Evolutionary conservation across 768 basidiomycete genomes (phyloP), one percentile per base, ranked within the genome.

Genomic region (Tubosaeta sp.): DNA sequence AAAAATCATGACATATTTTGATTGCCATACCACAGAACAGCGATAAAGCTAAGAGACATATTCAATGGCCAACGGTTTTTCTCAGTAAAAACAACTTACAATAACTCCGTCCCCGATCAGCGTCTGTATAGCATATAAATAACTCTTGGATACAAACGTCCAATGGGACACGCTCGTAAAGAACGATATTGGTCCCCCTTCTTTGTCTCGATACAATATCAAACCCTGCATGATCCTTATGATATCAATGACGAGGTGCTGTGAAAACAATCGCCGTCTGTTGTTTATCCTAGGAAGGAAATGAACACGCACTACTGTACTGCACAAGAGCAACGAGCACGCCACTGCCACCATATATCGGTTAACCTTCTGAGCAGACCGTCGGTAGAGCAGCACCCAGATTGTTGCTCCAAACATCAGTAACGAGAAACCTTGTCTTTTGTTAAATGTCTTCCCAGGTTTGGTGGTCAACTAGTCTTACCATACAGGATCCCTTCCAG

Each of bases 391-490:
- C 12, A 69, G 48, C 3, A 59, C 53, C 58, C 58, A 64, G 2
- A 69, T 44, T 1, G 68, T 69, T 10, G 51, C 58, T 6, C 62
- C 59, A 46, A 67, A 70, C 69, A 70, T 69, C n/a, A 69, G 36
- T 11, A 69, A 10, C 2, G 67, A 70, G 54, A 69, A 69, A 3
- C 68, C 69, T 70, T 43, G 13, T 9, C 4, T 22, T 38, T 18
- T 34, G 34, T 36, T 12, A 32, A 24, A 46, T 25, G 5, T 6
- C 30, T 46, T 31, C 27, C 18, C 6, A 48, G 8, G 16, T 31
- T 46, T 12, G 1, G 27, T 36, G 3, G 11, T 6, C 18, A n/a
- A 29, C 4, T 10, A n/a, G 11, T 30, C 53, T 43, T 32, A 56
- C 57, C 57, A 41, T 54, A 54, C 31, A 59, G 46, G 25, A 54